phyloP scores from a whole-genome alignment of 768 basidiomycete genomes.

The Podaxis sp. region DNA sequence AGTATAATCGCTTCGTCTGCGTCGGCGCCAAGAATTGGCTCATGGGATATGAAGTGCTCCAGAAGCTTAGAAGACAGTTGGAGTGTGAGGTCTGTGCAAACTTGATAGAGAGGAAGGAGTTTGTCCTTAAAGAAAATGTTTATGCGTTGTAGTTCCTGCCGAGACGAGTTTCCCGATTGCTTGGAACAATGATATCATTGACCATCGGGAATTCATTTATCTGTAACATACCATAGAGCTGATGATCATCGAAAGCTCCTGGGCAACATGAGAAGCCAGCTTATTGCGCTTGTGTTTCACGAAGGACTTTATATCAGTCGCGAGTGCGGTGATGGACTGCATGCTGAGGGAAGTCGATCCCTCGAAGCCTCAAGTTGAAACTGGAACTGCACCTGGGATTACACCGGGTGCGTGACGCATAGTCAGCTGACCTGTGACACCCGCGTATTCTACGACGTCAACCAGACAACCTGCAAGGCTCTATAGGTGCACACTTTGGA shows the following conservation, averaged over 20 bases:
- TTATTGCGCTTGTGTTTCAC: background rate
- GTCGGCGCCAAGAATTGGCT: background rate
- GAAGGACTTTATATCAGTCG: background rate
- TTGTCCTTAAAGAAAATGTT: conserved; percentile 4
- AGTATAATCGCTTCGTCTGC: background rate
- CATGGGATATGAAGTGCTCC: background rate
- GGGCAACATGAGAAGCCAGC: background rate
- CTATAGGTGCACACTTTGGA: background rate
- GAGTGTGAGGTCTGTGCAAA: background rate
- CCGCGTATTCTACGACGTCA: conserved; percentile 2
- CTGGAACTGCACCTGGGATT: background rate
- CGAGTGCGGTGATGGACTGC: conserved; percentile 8
- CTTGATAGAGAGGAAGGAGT: conserved; percentile 4
- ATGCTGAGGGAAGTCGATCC: background rate
- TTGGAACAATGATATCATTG: conserved; percentile 3
- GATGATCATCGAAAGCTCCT: background rate
- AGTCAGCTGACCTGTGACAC: conserved; percentile 13
- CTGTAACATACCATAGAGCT: conserved; percentile 2
- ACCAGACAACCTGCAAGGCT: background rate
- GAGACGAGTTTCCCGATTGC: background rate
- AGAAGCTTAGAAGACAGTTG: conserved; percentile 6
- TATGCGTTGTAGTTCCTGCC: background rate
- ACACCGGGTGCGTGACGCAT: background rate
- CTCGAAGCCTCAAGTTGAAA: background rate
- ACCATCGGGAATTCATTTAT: background rate